These are phyloP conservation scores for Houttuynia cordata DNA, from an alignment of 164 flowering plant species.

Conservation along the genomic window DNA sequence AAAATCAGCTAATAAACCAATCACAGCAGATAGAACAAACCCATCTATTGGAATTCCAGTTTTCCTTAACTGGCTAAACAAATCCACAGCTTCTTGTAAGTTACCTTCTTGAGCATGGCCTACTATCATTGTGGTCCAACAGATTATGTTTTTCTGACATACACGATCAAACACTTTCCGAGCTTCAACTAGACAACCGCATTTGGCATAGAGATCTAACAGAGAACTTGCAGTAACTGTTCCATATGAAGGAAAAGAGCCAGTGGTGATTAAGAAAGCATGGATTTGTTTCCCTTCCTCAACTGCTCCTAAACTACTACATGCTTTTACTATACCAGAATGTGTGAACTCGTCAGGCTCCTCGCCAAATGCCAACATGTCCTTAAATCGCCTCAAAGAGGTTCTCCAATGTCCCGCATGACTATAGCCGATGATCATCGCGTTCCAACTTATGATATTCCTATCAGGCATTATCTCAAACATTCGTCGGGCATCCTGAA, in stretches of 20 bases:
- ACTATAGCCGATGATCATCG: conserved; percentile 50
- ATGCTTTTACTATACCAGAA: conserved; percentile 54
- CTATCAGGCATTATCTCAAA: conserved; percentile 33
- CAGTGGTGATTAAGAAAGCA: conserved; percentile 12
- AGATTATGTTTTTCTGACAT: background rate
- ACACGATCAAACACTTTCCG: background rate
- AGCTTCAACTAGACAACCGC: conserved; percentile 2
- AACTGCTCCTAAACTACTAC: conserved; percentile 32
- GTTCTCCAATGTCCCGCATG: conserved; percentile 21
- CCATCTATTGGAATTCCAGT: conserved; percentile 35
- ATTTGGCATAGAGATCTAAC: conserved; percentile 3
- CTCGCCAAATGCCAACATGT: conserved; percentile 40
- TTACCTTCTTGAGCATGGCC: conserved; percentile 29
- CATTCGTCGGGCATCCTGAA: conserved; percentile 31
- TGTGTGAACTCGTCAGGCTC: conserved; percentile 57
- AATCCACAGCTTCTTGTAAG: conserved; percentile 34
- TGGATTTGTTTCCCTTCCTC: conserved; percentile 51
- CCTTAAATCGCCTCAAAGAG: conserved; percentile 29
- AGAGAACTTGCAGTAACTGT: background rate
- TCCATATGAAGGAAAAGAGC: background rate
- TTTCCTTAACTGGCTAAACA: conserved; percentile 39
- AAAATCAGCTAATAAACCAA: conserved; percentile 47
- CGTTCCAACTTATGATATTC: conserved; percentile 61
- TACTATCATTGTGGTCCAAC: conserved; percentile 1
- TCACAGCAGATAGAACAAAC: conserved; percentile 51